Evolutionary conservation across 2,329 filamentous ascomycete genomes (phyloP).

Genomic region (Microdochium bolleyi): DNA sequence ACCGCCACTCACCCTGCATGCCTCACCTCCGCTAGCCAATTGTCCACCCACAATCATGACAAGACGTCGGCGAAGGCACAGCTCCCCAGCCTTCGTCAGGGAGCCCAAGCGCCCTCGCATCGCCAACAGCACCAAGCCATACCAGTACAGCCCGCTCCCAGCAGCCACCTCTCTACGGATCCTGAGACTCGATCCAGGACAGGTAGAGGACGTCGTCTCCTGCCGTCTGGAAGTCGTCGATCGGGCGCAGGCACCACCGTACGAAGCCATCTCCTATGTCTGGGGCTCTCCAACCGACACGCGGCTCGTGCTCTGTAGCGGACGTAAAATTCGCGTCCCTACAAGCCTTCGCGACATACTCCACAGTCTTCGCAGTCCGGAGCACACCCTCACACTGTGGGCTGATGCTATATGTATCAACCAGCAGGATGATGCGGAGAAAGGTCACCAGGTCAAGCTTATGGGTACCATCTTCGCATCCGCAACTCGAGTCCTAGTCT

Average conservation of each 20-base stretch:
- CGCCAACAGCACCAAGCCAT: background rate
- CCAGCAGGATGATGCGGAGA: conserved; percentile 4
- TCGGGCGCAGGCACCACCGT: background rate
- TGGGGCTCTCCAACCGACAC: background rate
- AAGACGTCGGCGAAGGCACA: too few species aligned
- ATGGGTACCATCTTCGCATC: conserved; percentile 5
- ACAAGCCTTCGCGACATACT: conserved; percentile 4
- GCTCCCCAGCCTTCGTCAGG: too few species aligned
- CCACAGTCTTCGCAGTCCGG: conserved; percentile 3
- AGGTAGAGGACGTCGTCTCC: background rate
- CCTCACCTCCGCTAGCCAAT: too few species aligned
- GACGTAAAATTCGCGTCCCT: background rate
- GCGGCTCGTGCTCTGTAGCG: background rate
- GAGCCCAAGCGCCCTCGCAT: too few species aligned
- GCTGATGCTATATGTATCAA: conserved; percentile 8
- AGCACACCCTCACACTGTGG: conserved; percentile 5
- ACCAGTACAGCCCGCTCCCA: background rate
- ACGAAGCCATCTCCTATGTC: background rate
- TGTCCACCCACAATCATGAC: too few species aligned
- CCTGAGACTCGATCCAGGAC: background rate
- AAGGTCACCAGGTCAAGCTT: conserved; percentile 1
- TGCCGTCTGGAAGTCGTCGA: background rate
- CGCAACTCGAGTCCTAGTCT: conserved; percentile 5
- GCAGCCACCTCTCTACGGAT: background rate
- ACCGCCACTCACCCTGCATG: too few species aligned